phyloP scores from a whole-genome alignment of 2,329 filamentous ascomycete genomes.

The Dactylellina cionopaga region DNA sequence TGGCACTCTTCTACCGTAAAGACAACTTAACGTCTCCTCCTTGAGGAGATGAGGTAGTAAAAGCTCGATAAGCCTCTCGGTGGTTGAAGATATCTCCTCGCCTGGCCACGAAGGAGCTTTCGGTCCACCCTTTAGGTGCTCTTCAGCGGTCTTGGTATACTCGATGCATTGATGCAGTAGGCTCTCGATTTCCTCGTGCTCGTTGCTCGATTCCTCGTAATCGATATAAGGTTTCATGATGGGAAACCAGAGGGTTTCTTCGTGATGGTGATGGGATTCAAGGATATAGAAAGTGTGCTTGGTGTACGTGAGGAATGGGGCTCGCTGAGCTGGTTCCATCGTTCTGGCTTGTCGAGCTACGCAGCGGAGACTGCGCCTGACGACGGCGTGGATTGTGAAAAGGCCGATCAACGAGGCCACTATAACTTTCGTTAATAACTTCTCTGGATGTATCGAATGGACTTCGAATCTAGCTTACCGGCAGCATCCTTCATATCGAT shows the following conservation, averaged over 20 bases:
- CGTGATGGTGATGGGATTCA: slow-evolving; percentile 48
- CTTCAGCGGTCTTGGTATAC: slow-evolving; percentile 29
- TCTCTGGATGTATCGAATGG: not conserved
- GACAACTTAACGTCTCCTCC: slow-evolving; percentile 49
- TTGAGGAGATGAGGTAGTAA: slow-evolving; percentile 49
- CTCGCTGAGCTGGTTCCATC: slow-evolving; percentile 33
- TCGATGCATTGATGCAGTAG: slow-evolving; percentile 30
- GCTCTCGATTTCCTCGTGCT: slow-evolving; percentile 52
- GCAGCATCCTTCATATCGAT: slow-evolving; percentile 50
- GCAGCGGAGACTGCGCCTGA: slow-evolving; percentile 51
- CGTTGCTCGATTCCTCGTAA: slow-evolving; percentile 51
- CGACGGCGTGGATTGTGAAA: slow-evolving; percentile 41
- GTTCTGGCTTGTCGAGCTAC: slow-evolving; percentile 48
- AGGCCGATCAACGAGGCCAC: slow-evolving; percentile 22
- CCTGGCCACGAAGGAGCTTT: slow-evolving; percentile 40
- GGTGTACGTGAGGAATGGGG: slow-evolving; percentile 48
- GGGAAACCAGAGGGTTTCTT: slow-evolving; percentile 53
- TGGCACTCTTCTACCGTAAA: slow-evolving; percentile 46
- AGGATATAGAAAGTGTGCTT: slow-evolving; percentile 38
- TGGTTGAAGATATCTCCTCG: slow-evolving; percentile 46
- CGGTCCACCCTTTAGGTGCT: slow-evolving; percentile 36
- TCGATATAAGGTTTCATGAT: slow-evolving; percentile 50
- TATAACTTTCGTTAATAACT: slow-evolving; percentile 2
- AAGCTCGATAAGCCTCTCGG: slow-evolving; percentile 35
- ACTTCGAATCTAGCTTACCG: slow-evolving; percentile 8